Evolutionary conservation across 306 rosid species (phyloP).

Genomic region (Acacia melanoxylon): DNA sequence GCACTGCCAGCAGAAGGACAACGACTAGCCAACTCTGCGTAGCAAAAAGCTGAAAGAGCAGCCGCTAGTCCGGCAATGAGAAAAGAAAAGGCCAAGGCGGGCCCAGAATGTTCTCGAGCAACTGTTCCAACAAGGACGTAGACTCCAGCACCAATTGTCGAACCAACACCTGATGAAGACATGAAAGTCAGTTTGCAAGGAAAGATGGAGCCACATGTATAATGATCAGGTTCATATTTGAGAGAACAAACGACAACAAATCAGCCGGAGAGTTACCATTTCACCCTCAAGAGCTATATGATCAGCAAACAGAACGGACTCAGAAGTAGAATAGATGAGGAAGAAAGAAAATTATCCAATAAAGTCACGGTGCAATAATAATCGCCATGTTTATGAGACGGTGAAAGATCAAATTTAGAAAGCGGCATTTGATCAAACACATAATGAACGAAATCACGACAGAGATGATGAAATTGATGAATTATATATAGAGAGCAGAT

Average conservation of each 20-base stretch:
- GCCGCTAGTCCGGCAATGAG: constrained; percentile 88
- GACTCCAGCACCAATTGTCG: constrained; percentile 97
- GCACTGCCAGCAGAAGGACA: constrained; percentile 99
- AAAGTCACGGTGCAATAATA: not conserved
- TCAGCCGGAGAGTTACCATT: not conserved
- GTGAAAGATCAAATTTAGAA: not conserved
- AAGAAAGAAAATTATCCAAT: constrained; percentile 9
- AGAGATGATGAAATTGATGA: not conserved
- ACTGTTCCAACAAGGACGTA: constrained; percentile 96
- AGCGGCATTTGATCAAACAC: constrained; percentile 6
- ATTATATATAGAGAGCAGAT: not conserved
- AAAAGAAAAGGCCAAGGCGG: constrained; percentile 82
- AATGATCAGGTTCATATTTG: not conserved
- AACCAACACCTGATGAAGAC: constrained; percentile 71
- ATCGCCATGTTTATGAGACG: not conserved
- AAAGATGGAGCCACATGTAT: not conserved
- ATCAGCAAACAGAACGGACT: not conserved
- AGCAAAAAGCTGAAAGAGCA: constrained; percentile 90
- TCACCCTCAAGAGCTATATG: not conserved
- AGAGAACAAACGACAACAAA: not conserved
- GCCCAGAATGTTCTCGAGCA: constrained; percentile 90
- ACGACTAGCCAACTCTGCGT: constrained; percentile 91
- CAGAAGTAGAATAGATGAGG: not conserved
- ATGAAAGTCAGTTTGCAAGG: not conserved
- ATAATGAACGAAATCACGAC: not conserved